Base-by-base conservation (phyloP, 208 protist genomes). In the Novymonas esmeraldas region DNA sequence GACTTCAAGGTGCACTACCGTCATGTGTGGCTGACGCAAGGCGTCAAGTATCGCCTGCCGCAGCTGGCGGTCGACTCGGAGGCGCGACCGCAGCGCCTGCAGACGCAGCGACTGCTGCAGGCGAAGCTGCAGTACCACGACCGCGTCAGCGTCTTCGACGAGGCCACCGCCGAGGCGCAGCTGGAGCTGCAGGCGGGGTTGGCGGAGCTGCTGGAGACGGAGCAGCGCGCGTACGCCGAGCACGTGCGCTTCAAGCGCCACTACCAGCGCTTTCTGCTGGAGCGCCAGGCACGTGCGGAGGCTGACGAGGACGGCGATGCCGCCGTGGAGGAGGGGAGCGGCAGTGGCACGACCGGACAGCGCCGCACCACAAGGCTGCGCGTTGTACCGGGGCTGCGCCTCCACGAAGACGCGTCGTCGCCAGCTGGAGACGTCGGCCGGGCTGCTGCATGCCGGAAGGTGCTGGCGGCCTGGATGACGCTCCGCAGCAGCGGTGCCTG, bases 401-500 rank as follows among this genome's bases (percentile, higher is more conserved):
- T n/a, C n/a, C n/a, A n/a, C n/a, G n/a, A n/a, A n/a, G n/a, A n/a
- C n/a, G n/a, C 38, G 34, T 54, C 22, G 33, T 16, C 28, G 5
- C 39, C 36, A 34, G 57, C 62, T 2, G 36, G 36, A 1, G 28
- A 22, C 4, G 50, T 24, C 2, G 24, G 44, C 0, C 41, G 44
- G 0, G 48, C 22, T 10, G 56, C 67, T 24, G 14, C 63, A 6
- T 80, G 74, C 36, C 50, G 28, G 6, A 80, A 75, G 61, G 49
- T 80, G n/a, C 26, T 10, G 3, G 64, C 62, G 6, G 74, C 74
- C 11, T 76, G 67, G 67, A 34, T 24, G 16, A 80, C 74, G 33
- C 74, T 80, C 16, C 42, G n/a, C 2, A 0, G 24, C 7, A 57
- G 26, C 28, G 61, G 63, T 9, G 55, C 48, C 16, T 14, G 38